phyloP scores from a whole-genome alignment of 2,329 filamentous ascomycete species.

The Phoma herbarum region DNA sequence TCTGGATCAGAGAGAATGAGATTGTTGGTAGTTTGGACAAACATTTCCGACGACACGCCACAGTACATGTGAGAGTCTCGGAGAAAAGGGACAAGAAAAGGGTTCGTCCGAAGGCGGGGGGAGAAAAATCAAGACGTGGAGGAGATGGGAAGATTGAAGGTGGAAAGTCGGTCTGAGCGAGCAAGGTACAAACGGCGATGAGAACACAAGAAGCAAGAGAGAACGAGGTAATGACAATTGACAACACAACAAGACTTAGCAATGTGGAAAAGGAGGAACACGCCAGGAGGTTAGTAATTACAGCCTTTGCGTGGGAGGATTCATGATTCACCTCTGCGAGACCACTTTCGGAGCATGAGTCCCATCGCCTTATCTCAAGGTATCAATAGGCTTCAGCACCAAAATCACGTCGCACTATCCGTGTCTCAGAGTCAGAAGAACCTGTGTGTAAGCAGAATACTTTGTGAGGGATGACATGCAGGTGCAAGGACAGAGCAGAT shows the following conservation, averaged over 20 bases:
- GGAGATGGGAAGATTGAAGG: background rate
- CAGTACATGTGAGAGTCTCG: background rate
- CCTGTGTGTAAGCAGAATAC: no score
- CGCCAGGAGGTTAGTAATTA: no score
- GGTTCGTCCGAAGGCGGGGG: background rate
- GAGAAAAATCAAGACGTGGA: background rate
- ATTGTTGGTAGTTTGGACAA: background rate
- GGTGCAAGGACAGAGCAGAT: no score
- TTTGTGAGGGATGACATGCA: no score
- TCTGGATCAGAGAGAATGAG: background rate
- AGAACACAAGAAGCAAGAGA: background rate
- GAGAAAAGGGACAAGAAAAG: background rate
- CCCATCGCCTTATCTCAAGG: no score
- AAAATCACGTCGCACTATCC: no score
- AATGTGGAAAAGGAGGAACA: background rate
- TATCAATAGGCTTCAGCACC: no score
- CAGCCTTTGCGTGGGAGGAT: no score
- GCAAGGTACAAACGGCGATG: background rate
- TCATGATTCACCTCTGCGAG: no score
- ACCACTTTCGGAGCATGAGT: no score
- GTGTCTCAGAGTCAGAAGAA: no score
- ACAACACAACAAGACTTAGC: background rate
- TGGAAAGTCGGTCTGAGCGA: background rate
- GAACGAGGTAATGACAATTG: background rate
- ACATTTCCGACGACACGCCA: background rate